Percentiles rank a stretch among this genome's conserved stretches.
Conservation (phyloP, 176 grass and related monocot species). For the Carex scoparia region DNA sequence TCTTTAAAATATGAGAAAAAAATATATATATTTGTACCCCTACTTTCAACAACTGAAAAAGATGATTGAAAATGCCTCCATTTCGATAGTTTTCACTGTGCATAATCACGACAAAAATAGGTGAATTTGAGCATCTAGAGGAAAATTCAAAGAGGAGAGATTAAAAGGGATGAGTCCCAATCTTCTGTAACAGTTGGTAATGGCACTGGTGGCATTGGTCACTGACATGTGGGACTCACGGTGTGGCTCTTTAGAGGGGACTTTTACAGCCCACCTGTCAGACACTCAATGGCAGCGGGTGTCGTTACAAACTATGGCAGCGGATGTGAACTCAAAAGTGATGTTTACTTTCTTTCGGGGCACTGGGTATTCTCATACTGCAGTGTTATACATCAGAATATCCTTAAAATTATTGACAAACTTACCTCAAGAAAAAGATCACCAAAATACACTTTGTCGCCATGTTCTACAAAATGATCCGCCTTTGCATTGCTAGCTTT, state of each 20-base stretch:
- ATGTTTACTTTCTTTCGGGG: neutral
- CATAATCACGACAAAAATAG: no score
- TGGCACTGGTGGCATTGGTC: no score
- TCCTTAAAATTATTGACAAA: neutral
- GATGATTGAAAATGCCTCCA: neutral
- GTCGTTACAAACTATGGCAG: no score
- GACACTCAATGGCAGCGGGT: no score
- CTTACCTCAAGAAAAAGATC: slow-evolving; percentile 85
- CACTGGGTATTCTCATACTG: neutral
- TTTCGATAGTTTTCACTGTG: neutral
- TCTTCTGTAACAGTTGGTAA: no score
- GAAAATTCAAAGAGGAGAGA: no score
- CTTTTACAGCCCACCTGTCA: no score
- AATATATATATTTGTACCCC: neutral
- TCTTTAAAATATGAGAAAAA: neutral
- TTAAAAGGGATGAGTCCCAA: no score
- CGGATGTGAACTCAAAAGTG: neutral
- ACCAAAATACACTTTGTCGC: slow-evolving; percentile 78
- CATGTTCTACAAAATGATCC: slow-evolving; percentile 74
- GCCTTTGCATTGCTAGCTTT: slow-evolving; percentile 68
- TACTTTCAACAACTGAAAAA: neutral
- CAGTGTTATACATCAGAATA: neutral
- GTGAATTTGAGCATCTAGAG: no score
- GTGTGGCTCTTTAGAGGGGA: no score
- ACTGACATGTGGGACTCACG: no score